These are phyloP conservation scores for Isatis tinctoria DNA, from an alignment of 345 rosid species.

Conservation along the genomic window DNA sequence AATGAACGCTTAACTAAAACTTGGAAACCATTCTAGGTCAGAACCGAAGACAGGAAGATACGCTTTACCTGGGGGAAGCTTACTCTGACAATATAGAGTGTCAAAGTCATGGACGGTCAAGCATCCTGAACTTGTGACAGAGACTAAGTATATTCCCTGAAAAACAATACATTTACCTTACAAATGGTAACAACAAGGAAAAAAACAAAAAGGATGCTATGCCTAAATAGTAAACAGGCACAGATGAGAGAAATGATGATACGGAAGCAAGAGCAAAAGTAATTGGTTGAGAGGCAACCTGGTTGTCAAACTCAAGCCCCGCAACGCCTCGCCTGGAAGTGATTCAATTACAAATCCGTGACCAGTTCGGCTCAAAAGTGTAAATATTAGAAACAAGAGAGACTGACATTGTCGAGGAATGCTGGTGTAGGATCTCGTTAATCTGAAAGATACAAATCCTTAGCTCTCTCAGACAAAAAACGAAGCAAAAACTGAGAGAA, in stretches of 20 bases:
- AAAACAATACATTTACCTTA: not conserved
- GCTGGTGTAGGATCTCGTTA: not conserved
- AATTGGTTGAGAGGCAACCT: constrained; percentile 39
- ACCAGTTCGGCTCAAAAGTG: not conserved
- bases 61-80: constrained; percentile 24
- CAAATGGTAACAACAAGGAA: not conserved
- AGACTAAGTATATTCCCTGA: constrained; percentile 81
- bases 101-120: constrained; percentile 88
- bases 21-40: not conserved
- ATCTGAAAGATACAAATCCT: constrained; percentile 33
- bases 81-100: constrained; percentile 57
- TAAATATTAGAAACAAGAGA: not conserved
- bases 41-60: not conserved
- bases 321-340: constrained; percentile 58
- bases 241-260: not conserved
- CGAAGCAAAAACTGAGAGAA: not conserved
- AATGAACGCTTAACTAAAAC: not conserved
- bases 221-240: not conserved
- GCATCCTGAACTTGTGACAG: constrained; percentile 82
- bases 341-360: not conserved
- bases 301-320: constrained; percentile 68
- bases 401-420: constrained; percentile 9
- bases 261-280: not conserved
- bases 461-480: not conserved
- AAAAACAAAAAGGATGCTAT: not conserved